Base-by-base conservation (phyloP, 768 basidiomycete species). In the Leucocoprinus leucothites region DNA sequence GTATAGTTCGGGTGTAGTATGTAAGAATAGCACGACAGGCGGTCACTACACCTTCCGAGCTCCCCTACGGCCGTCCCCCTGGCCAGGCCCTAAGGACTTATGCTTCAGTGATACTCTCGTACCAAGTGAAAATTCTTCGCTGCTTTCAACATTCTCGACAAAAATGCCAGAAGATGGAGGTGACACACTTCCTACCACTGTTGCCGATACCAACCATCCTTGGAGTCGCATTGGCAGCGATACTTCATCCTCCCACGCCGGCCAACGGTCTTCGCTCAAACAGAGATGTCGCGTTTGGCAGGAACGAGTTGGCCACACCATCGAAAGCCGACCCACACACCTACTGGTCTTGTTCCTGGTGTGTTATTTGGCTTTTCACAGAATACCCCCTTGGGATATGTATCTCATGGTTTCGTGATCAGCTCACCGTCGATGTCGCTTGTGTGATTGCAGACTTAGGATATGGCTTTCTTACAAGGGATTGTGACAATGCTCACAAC, bases 391-490 rank as follows among this genome's bases (percentile, higher is more conserved):
- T n/a, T n/a, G n/a, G n/a, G 31, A 13, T 34, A 13, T 13, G 6
- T 34, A 13, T 13, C 38, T 38, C 9, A 38, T 38, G 4, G 9
- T 9, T 38, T n/a, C 4, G 14, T 13, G 31, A n/a, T 26, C 40
- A 78, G 86, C 85, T 85, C 57, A 59, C 77, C 3, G 75, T 85
- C 48, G 90, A 93, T 67, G 84, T 84, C 7, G 59, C 61, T 2
- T 88, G 86, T 63, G 87, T 91, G n/a, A 77, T 92, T 31, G 73
- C 78, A 22, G 89, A 92, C 67, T 76, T 93, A 5, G 75, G 72
- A 14, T 89, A 86, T 63, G 82, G 80, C 19, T 81, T 91, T 57
- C 78, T 92, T 26, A 75, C 75, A 24, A 70, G 79, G 16, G 64
- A 63, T 14, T 90, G 89, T 63, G 66, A 67, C 8, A 71, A 75